These are phyloP conservation scores for Dioszegia hungarica DNA, from an alignment of 768 basidiomycete genomes.

Conservation along the genomic window DNA sequence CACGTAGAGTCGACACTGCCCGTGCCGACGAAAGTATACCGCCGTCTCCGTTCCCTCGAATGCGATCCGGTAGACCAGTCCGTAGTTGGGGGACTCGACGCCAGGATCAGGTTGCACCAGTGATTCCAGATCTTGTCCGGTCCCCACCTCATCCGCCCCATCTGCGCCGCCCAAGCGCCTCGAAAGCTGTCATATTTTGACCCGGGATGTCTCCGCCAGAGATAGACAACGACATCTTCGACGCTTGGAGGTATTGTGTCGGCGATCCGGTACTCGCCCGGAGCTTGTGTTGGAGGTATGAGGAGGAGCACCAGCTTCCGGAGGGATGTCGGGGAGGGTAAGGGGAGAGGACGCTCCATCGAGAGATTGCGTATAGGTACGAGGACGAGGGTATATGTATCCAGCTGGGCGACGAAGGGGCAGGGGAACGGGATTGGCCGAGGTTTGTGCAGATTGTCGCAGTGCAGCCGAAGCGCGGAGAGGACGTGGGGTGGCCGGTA, in stretches of 20 bases:
- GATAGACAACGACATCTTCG: conserved; percentile 1
- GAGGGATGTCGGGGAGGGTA: neutral
- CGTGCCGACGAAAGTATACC: conserved; percentile 1
- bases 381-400: neutral
- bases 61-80: neutral
- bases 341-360: neutral
- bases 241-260: neutral
- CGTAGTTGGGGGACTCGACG: neutral
- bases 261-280: neutral
- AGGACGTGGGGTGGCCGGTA: neutral
- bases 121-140: conserved; percentile 5
- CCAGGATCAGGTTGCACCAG: conserved; percentile 2
- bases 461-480: neutral
- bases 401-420: neutral
- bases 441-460: neutral
- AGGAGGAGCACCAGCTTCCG: neutral
- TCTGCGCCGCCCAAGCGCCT: neutral
- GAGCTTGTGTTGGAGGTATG: neutral
- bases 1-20: neutral
- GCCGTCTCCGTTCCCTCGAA: neutral
- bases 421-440: conserved; percentile 1
- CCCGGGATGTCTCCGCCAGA: neutral
- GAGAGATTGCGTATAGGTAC: neutral
- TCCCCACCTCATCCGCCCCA: neutral
- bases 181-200: neutral